A percentile compares a stretch with the other conserved stretches of the same genome.
Conservation (phyloP, 805 yeast species). For the Schizosaccharomyces osmophilus region DNA sequence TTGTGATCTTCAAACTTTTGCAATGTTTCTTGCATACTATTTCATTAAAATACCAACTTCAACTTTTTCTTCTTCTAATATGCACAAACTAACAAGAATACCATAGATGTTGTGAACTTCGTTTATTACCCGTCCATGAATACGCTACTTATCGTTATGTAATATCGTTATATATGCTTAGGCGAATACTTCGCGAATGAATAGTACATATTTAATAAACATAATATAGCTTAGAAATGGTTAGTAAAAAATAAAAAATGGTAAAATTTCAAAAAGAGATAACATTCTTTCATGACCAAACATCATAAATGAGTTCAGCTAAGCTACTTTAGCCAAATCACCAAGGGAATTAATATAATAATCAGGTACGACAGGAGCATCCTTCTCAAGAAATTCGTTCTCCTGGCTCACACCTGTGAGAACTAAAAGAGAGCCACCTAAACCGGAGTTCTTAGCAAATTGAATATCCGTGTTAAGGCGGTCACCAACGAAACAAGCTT, state of each 20-base stretch:
- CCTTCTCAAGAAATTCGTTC: slow-evolving; percentile 24
- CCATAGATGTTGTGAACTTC: no score
- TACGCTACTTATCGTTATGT: no score
- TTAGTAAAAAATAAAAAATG: no score
- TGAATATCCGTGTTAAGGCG: slow-evolving; percentile 83
- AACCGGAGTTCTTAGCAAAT: slow-evolving; percentile 70
- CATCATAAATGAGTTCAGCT: background rate
- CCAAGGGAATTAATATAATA: slow-evolving; percentile 51
- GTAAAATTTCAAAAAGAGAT: background rate
- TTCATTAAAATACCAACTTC: background rate
- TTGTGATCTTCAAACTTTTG: no score
- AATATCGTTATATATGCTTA: no score
- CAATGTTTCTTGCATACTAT: background rate
- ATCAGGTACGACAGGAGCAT: slow-evolving; percentile 28
- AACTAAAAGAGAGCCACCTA: slow-evolving; percentile 56
- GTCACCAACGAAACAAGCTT: slow-evolving; percentile 85
- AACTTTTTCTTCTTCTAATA: no score
- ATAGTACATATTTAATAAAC: no score
- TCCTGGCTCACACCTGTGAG: slow-evolving; percentile 79
- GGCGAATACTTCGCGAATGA: no score
- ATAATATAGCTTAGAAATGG: no score
- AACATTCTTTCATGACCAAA: background rate
- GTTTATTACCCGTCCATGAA: no score
- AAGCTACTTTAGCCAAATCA: slow-evolving; percentile 15
- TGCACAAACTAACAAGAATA: no score